Evolutionary conservation across 1,284 basidiomycete species (phyloP), one percentile per base, ranked within the genome.

Genomic region (Rhodotorula mucilaginosa): DNA sequence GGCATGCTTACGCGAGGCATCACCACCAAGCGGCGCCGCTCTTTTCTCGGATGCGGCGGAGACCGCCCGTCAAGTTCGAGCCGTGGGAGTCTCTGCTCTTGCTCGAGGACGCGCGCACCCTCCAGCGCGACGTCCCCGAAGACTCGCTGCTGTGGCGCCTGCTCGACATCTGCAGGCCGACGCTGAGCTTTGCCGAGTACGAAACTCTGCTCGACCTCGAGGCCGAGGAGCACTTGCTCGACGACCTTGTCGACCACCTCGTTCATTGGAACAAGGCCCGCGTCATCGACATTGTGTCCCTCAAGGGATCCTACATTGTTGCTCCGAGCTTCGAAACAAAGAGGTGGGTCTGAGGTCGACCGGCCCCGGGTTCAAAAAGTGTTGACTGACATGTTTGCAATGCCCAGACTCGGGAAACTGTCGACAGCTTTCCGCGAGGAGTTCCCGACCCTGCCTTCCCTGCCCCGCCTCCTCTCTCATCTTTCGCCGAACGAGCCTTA

Each of bases 81-180:
- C 94, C 95, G 5, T 97, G 95, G 95, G 94, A 96, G 80, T 91
- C 92, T 46, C 81, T 97, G 26, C 82, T 97, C 8, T 84, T 93
- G 31, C 81, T 97, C 46, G 77, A 83, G 46, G 80, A 80, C 47
- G 73, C 68, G 61, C 69, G 72, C 44, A 71, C 65, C 46, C 70
- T 75, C 21, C 89, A 90, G 74, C 85, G 84, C 52, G 80, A 82
- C 63, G 83, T 86, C 21, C 84, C 85, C 12, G 85, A 85, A 52
- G 86, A 86, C 34, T 70, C 72, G 46, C 82, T 88, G 60, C 63
- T 78, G 5, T 68, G 72, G 49, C 68, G 75, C 3, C 76, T 78
- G 52, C 70, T 79, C 47, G 76, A 77, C 23, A 74, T 78, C 52
- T 84, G 85, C 73, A 86, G 84, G 44, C 87, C 86, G 68, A 88